Base-by-base conservation (phyloP, 768 basidiomycete genomes). In the Auricularia auricula-judae region DNA sequence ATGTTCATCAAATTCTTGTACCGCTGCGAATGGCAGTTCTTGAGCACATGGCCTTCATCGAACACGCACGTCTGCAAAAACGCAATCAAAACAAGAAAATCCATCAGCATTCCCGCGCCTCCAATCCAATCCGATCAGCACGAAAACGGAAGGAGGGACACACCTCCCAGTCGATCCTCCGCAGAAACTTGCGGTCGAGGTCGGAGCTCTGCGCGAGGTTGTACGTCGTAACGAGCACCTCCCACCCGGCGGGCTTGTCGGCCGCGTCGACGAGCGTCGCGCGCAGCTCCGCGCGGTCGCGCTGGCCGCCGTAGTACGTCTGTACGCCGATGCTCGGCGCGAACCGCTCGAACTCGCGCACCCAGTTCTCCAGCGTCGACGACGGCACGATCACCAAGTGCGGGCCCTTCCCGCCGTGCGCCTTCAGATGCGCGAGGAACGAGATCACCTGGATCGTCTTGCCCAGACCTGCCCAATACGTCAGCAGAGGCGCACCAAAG, bases 381-480 rank as follows among this genome's bases (percentile, higher is more conserved):
- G 96, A 98, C 88, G 97, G 97, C 10, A 99, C 97, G 68, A 98
- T 86, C 62, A 99, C 82, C 35, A 98, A 84, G 76, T 98, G 93
- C 14, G 95, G 94, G 0, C 94, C 96, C 63, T 79, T 81, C 63
- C 80, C 82, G 18, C 88, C 89, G 61, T 78, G 81, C 70, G 93
- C 90, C 72, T 90, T 91, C 62, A 98, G 80, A 70, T 90, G 82
- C 3, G 95, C 91, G 66, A 98, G 84, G 78, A 99, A 97, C 63
- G 94, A 90, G 73, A 99, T 99, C 63, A 99, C 97, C 77, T 99
- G 97, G 44, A 96, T 90, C 2, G 97, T 99, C 80, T 99, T 99
- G 34, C 97, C 97, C 67, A 99, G 86, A 71, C 96, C 96, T 97
- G 63, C 34, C 36, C 8, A 60, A 23, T 47, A 61, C 16, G 59